Percentiles rank a stretch among this genome's conserved stretches.
Conservation (phyloP, 2,329 filamentous ascomycete genomes). For the Ploettnerulaceae sp. region DNA sequence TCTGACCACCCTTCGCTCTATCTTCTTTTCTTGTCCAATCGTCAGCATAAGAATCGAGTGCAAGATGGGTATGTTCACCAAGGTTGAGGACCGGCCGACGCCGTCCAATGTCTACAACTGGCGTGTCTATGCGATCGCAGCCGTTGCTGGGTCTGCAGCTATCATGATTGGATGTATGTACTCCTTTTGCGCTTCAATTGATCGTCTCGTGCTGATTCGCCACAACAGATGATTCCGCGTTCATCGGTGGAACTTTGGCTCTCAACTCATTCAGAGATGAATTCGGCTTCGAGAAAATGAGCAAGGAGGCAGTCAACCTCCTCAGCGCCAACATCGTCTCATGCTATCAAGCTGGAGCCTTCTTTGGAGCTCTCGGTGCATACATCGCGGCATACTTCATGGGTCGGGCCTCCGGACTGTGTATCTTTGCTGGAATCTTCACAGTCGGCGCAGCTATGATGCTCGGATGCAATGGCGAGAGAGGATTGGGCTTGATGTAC, state of each 20-base stretch:
- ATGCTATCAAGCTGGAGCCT: slow-evolving; percentile 76
- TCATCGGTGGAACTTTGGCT: slow-evolving; percentile 72
- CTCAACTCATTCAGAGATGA: slow-evolving; percentile 65
- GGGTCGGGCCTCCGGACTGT: slow-evolving; percentile 61
- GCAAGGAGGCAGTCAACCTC: slow-evolving; percentile 45
- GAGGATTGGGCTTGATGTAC: slow-evolving; percentile 60
- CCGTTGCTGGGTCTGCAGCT: slow-evolving; percentile 51
- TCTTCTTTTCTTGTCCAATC: too few relatives aligned
- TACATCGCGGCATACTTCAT: slow-evolving; percentile 62
- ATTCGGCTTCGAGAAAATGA: slow-evolving; percentile 56
- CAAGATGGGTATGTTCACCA: slow-evolving; percentile 41
- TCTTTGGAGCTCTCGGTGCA: slow-evolving; percentile 71
- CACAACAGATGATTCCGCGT: slow-evolving; percentile 57
- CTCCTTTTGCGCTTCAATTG: not conserved
- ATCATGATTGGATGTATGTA: slow-evolving; percentile 45
- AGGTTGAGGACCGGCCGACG: slow-evolving; percentile 54
- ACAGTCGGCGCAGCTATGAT: slow-evolving; percentile 67
- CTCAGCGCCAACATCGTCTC: slow-evolving; percentile 74
- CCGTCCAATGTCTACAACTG: slow-evolving; percentile 56
- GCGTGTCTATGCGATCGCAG: slow-evolving; percentile 52
- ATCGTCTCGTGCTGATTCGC: not conserved
- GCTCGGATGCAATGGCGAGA: slow-evolving; percentile 57
- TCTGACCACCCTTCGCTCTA: not conserved
- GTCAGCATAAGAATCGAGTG: not conserved
- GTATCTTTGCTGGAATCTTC: slow-evolving; percentile 59